Conservation (phyloP, 148 eudicot species). For the Camellia granthamiana region DNA sequence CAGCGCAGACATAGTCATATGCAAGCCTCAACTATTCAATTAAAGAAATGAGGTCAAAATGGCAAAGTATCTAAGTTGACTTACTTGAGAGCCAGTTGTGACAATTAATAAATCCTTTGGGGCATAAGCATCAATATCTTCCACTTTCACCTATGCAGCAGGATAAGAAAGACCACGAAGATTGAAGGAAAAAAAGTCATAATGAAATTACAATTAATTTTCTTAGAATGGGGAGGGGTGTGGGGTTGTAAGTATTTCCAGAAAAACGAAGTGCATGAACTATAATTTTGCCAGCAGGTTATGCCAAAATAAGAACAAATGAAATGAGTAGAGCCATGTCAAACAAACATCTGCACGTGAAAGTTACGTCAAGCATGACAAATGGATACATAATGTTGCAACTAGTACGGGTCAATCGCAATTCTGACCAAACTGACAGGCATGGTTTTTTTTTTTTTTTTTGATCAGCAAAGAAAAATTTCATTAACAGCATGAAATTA, state of each 20-base stretch:
- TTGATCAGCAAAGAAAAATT: too few relatives aligned
- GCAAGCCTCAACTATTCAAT: constrained; percentile 13
- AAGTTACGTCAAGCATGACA: not conserved
- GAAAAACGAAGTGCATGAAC: not conserved
- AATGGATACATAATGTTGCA: too few relatives aligned
- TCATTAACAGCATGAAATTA: too few relatives aligned
- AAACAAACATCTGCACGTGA: not conserved
- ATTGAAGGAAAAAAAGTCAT: not conserved
- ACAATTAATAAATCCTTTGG: constrained; percentile 93
- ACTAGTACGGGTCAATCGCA: too few relatives aligned
- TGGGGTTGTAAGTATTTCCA: not conserved
- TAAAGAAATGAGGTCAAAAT: not conserved
- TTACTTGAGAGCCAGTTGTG: constrained; percentile 98
- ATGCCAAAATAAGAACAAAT: not conserved
- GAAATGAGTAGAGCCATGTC: not conserved
- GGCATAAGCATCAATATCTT: constrained; percentile 96
- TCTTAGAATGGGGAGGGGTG: not conserved
- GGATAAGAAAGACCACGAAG: constrained; percentile 7
- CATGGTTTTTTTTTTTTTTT: too few relatives aligned
- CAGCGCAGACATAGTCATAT: constrained; percentile 33
- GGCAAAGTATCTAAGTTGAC: constrained; percentile 29
- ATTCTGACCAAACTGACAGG: too few relatives aligned
- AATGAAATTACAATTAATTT: not conserved
- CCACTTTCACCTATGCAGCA: constrained; percentile 68
- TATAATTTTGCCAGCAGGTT: not conserved